Conservation (phyloP, 1,139 yeast species). For the Magnusiomyces suaveolens region DNA sequence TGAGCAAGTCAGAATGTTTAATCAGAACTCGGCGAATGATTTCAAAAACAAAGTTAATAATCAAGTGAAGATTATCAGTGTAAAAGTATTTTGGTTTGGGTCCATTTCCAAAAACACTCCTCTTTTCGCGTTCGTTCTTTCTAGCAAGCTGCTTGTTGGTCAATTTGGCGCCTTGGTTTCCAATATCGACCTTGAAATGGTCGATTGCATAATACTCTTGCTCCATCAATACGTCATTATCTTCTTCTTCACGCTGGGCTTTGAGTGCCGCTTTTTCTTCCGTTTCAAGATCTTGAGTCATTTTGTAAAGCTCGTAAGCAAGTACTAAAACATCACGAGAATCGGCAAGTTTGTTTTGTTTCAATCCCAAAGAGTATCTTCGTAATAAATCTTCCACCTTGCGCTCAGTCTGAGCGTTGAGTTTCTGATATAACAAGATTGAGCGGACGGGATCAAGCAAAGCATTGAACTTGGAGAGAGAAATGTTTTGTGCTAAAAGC, state of each 20-base stretch:
- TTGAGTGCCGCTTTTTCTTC: conserved; percentile 19
- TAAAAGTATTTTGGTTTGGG: conserved; percentile 6
- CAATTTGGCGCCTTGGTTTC: conserved; percentile 7
- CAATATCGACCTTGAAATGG: conserved; percentile 58
- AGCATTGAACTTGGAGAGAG: conserved; percentile 48
- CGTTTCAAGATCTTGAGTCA: conserved; percentile 36
- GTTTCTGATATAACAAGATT: conserved; percentile 51
- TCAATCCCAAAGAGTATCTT: conserved; percentile 67
- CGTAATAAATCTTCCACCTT: conserved; percentile 72
- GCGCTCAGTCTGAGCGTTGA: conserved; percentile 58
- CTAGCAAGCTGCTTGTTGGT: conserved; percentile 30
- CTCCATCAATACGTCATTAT: conserved; percentile 19
- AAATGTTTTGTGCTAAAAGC: conserved; percentile 55
- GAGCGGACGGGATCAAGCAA: conserved; percentile 62
- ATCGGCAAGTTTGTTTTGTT: conserved; percentile 53
- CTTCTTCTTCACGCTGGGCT: conserved; percentile 27
- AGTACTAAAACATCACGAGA: conserved; percentile 54
- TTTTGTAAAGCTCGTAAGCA: conserved; percentile 63
- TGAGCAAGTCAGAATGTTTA: conserved; percentile 44
- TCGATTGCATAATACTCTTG: conserved; percentile 17
- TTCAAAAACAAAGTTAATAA: conserved; percentile 60
- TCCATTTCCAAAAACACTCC: conserved; percentile 35
- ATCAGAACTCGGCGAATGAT: conserved; percentile 62
- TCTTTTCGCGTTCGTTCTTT: conserved; percentile 37
- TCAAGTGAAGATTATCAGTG: conserved; percentile 43